Evolutionary conservation across 192 early-diverging fungal species (phyloP), one percentile per base, ranked within the genome.

Genomic region (Coemansia sp.): DNA sequence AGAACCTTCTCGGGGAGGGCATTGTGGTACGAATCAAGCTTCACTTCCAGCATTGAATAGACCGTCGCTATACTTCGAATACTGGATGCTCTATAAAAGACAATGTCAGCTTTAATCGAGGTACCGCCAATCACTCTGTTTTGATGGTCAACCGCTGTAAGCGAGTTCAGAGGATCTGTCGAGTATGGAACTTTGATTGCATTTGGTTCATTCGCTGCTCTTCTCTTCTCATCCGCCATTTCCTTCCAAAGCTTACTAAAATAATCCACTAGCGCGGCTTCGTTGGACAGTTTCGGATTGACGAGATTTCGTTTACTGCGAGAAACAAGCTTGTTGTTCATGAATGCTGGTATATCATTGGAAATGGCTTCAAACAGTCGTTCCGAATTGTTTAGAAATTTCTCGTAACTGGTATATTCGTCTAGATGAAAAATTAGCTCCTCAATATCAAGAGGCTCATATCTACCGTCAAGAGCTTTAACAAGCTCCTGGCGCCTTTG

Each of bases 41-140:
- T 69, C 6, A 49, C 67, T 32, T 69, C 67, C 4, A 62, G 43
- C 43, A 45, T 45, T 4, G 3, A 62, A 5, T 16, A 62, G 15
- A 10, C 26, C 1, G 26, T 26, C 26, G 26, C 26, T 26, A 45
- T 45, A 15, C 13, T 45, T 45, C 8, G 10, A 45, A 45, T 45
- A 1, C 10, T 15, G 10, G 43, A 45, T 45, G 43, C 43, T 4
- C 43, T 45, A 15, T 45, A 45, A 15, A 45, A 45, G 8, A 15
- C 43, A 12, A 15, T 45, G 4, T 45, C 43, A 1, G 43, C 13
- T 15, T 45, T 45, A 12, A 45, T 45, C 43, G 43, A 45, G 8
- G 43, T 45, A 15, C 43, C 43, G 43, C 10, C 10, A 45, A 45
- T 45, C 43, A 15, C 13, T 15, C 4, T 45, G 43, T 45, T 45